phyloP scores from a whole-genome alignment of 2,329 filamentous ascomycete genomes.

The Colletotrichum eremochloae region DNA sequence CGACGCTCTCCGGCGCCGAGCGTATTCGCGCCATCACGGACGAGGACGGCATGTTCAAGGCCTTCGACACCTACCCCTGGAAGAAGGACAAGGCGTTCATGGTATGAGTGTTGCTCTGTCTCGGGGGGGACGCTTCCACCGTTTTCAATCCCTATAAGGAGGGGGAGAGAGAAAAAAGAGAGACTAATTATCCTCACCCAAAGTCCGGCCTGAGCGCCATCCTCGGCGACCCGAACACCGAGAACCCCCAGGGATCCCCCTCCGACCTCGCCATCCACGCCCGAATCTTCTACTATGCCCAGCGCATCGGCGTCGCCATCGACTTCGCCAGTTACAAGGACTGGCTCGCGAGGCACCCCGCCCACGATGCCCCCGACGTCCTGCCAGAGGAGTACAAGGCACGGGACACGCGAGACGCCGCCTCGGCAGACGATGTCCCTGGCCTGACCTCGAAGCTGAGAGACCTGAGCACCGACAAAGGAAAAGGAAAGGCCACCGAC shows the following conservation, averaged over 20 bases:
- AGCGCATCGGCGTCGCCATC: slow-evolving; percentile 64
- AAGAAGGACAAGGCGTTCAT: slow-evolving; percentile 76
- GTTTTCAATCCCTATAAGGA: background rate
- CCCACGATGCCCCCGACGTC: slow-evolving; percentile 52
- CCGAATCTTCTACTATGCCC: slow-evolving; percentile 75
- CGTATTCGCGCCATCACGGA: slow-evolving; percentile 56
- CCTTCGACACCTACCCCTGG: slow-evolving; percentile 78
- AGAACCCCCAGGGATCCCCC: slow-evolving; percentile 62
- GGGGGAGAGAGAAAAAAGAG: background rate
- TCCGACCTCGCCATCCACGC: slow-evolving; percentile 74
- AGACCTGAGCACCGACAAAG: slow-evolving; percentile 21
- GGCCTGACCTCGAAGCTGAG: slow-evolving; percentile 33
- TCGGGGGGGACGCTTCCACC: background rate
- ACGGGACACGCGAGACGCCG: background rate
- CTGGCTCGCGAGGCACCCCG: slow-evolving; percentile 64
- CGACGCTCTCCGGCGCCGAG: slow-evolving; percentile 50
- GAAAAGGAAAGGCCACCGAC: background rate
- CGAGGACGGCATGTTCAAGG: slow-evolving; percentile 64
- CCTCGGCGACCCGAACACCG: slow-evolving; percentile 65
- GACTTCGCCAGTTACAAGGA: slow-evolving; percentile 77
- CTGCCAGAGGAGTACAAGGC: slow-evolving; percentile 52
- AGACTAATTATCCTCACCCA: background rate
- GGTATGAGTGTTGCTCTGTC: slow-evolving; percentile 52
- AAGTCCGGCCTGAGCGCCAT: slow-evolving; percentile 74
- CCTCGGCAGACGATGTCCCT: slow-evolving; percentile 29